These are phyloP conservation scores for Penicillium malachiteum DNA, from an alignment of 495 filamentous ascomycete species.

Conservation along the genomic window DNA sequence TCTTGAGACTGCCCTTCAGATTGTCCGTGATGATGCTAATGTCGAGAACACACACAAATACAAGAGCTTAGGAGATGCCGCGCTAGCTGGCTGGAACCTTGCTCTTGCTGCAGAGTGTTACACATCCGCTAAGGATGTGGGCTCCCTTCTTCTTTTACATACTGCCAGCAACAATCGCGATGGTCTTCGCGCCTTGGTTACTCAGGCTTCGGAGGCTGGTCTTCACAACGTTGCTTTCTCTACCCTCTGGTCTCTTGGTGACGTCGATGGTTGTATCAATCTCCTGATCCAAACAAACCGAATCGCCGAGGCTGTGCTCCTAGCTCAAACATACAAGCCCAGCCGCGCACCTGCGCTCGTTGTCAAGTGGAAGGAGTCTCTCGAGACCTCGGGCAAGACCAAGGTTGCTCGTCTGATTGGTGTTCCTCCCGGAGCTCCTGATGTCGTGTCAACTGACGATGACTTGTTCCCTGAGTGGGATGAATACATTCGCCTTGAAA, in stretches of 20 bases:
- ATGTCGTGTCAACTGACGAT: slow-evolving; percentile 65
- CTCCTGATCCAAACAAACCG: slow-evolving; percentile 76
- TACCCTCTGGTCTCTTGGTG: slow-evolving; percentile 82
- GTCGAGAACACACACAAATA: slow-evolving; percentile 80
- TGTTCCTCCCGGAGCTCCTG: slow-evolving; percentile 62
- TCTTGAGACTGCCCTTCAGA: slow-evolving; percentile 76
- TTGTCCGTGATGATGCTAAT: slow-evolving; percentile 77
- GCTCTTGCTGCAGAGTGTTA: slow-evolving; percentile 91
- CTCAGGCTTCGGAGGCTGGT: slow-evolving; percentile 70
- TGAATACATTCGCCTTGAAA: slow-evolving; percentile 79
- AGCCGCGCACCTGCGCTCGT: slow-evolving; percentile 68
- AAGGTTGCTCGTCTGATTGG: slow-evolving; percentile 81
- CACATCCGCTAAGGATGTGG: slow-evolving; percentile 80
- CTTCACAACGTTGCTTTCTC: slow-evolving; percentile 91
- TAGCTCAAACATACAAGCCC: slow-evolving; percentile 93
- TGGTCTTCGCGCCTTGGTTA: slow-evolving; percentile 68
- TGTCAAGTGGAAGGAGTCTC: slow-evolving; percentile 70
- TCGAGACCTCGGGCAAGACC: slow-evolving; percentile 77
- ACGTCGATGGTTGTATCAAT: slow-evolving; percentile 78
- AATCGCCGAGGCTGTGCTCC: slow-evolving; percentile 80
- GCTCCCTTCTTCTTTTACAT: slow-evolving; percentile 83
- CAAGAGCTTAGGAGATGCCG: slow-evolving; percentile 93
- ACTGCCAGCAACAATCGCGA: slow-evolving; percentile 73
- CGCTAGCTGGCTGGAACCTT: slow-evolving; percentile 82
- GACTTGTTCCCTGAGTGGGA: slow-evolving; percentile 97